Evolutionary conservation across 192 early-diverging fungal species (phyloP), one percentile per base, ranked within the genome.

Genomic region (Coemansia erecta): DNA sequence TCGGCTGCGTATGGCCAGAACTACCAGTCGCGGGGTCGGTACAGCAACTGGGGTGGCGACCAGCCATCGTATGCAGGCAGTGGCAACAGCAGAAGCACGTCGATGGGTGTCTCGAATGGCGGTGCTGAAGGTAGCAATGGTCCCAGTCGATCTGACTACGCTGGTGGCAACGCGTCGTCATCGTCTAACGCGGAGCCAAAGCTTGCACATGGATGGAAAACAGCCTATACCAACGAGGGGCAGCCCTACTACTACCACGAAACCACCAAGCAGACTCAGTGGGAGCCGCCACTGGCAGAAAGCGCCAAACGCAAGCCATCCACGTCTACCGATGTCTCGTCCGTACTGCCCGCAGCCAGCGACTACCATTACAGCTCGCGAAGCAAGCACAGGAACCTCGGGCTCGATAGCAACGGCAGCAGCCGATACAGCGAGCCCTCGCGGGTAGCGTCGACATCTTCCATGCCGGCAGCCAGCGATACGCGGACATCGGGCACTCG

Each of bases 201-300:
- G 28, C 70, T 81, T 9, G 69, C 80, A 2, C 59, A 67, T 12
- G 73, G 74, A 8, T 82, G 80, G 80, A 63, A 57, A 24, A 70
- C 71, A 2, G 68, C 80, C 19, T 69, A 62, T 31, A 60, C 80
- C 1, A 53, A 60, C 22, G 61, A 77, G 49, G 64, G 68, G 2
- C 49, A 53, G 33, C 49, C 61, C 11, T 82, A 82, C 48, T 82
- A 82, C 41, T 82, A 82, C 52, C 73, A 82, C 31, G 74, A 63
- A n/a, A 49, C 60, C 6, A 77, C 80, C 21, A 76, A 75, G 53
- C 55, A 69, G 47, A 77, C 80, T 5, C 67, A 63, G 33, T 81
- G 80, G 80, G 64, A 81, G 18, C 63, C 65, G 28, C 80, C 80
- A 0, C 33, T 70, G 12, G 63, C 64, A 15, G 50, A 63, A 26